Base-by-base conservation (phyloP, 1,284 basidiomycete species). In the Leccinum subrobustum region DNA sequence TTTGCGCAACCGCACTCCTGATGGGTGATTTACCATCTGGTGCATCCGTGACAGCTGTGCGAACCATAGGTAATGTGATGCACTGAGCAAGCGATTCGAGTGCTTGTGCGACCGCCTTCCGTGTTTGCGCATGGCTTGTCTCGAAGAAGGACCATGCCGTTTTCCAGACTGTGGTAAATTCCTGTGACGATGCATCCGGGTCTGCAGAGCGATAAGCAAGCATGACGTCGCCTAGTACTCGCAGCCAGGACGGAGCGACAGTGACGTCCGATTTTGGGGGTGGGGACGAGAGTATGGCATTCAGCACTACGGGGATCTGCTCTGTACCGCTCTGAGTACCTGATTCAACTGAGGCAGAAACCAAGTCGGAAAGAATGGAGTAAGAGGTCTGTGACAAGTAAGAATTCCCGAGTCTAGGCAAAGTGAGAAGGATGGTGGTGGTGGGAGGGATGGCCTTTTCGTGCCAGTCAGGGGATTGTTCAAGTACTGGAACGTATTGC, bases 371-470 rank as follows among this genome's bases (percentile, higher is more conserved):
- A 61, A 97, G 82, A 54, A 93, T 83, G 31, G 87, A 86, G 73
- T 94, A 96, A 18, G 90, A 81, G 39, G 91, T 87, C 73, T 93
- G 87, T 1, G 94, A 90, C 54, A 97, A 83, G 73, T 93, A 95
- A 20, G 90, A 83, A 68, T 91, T 91, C 44, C 88, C 89, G n/a
- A 93, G 79, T 55, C 89, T 88, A 35, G 94, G 92, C 35, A 96
- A 83, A 11, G 84, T 79, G 14, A 96, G 85, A 29, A 97, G 83
- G 12, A 85, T 78, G 25, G 83, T 81, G 27, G 87, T 87, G 60
- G 95, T 83, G 18, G 81, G 66, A 7, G 91, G 85, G 37, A 94
- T 79, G 55, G 85, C 81, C 93, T 96, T 70, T 56, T 57, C 52
- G 20, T 31, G 63, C 48, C 54, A 58, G 56, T 62, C 48, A 59